Conservation (phyloP, 169 alveolate genomes). For the Theileria equi region DNA sequence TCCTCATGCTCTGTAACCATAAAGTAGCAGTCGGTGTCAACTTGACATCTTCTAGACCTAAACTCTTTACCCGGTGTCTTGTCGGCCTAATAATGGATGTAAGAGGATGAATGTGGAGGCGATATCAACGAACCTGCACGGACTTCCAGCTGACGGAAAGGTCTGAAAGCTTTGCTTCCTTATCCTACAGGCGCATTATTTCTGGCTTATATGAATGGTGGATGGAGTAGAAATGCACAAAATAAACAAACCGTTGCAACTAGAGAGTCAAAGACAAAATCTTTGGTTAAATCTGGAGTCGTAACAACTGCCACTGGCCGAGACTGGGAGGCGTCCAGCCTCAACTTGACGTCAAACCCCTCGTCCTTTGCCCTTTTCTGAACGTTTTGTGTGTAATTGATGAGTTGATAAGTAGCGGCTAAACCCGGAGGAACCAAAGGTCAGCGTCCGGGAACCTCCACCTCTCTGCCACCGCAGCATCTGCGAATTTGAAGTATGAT, state of each 20-base stretch:
- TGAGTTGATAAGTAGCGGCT: too few relatives aligned
- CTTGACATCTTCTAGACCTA: conserved; percentile 19
- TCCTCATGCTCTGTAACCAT: conserved; percentile 45
- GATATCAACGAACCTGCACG: conserved; percentile 8
- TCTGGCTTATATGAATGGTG: not conserved
- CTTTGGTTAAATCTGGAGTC: conserved; percentile 27
- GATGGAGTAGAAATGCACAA: too few relatives aligned
- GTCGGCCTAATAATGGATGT: not conserved
- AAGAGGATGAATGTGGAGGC: not conserved
- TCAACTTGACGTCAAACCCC: conserved; percentile 26
- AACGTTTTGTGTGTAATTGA: too few relatives aligned
- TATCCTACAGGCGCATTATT: conserved; percentile 14
- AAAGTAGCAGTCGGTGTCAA: conserved; percentile 61
- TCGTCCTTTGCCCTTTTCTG: conserved; percentile 10
- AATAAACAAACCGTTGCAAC: conserved; percentile 17
- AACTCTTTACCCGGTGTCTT: conserved; percentile 20
- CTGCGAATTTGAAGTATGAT: too few relatives aligned
- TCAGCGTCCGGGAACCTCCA: too few relatives aligned
- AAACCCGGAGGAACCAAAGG: too few relatives aligned
- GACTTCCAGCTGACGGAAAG: conserved; percentile 9
- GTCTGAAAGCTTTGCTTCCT: not conserved
- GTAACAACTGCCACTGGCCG: conserved; percentile 53
- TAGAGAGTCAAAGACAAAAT: conserved; percentile 22
- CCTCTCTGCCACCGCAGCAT: too few relatives aligned
- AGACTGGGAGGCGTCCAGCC: conserved; percentile 29